Evolutionary conservation across 164 flowering plant species (phyloP), one percentile per base, ranked within the genome.

Genomic region (Houttuynia cordata): DNA sequence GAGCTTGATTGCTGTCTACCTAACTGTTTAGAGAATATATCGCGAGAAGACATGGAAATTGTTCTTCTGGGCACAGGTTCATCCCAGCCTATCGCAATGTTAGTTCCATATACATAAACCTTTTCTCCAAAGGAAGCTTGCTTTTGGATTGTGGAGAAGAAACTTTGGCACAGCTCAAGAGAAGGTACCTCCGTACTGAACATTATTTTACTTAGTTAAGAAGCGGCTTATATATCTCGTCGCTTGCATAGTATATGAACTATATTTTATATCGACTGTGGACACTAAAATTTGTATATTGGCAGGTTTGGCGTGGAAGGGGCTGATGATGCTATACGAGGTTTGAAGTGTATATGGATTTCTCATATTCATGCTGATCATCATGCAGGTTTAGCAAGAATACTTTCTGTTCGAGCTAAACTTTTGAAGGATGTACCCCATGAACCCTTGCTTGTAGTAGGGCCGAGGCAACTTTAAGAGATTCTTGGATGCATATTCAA

Each of bases 341-440:
- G 77, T 24, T 68, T 94, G 56, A 79, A 65, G 64, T 81, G 82
- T 58, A 79, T 91, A 52, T 94, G 99, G 99, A 87, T 94, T 66
- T 94, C 99, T 55, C 99, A 94, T 66, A 94, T 94, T 68, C 99
- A 94, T 70, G 99, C 96, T 8, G 99, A 94, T 77, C 99, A 94
- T 73, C 99, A 94, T 60, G 67, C 91, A 0, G 99, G 99, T 53
- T 74, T 94, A n/a, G 90, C 96, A 25, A 78, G 97, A 73, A 78
- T 94, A 62, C 99, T 94, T 69, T 82, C 99, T 56, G 76, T 75
- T 34, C 73, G 99, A n/a, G 70, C 78, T 56, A 76, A 88, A 62
- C 66, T 94, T 59, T 65, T 91, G 60, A 77, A 74, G 68, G 81
- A 69, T 19, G 62, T 72, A 12, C 77, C 87, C 40, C 99, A 87